Conservation (phyloP, 768 basidiomycete genomes). For the Calocybe indica region DNA sequence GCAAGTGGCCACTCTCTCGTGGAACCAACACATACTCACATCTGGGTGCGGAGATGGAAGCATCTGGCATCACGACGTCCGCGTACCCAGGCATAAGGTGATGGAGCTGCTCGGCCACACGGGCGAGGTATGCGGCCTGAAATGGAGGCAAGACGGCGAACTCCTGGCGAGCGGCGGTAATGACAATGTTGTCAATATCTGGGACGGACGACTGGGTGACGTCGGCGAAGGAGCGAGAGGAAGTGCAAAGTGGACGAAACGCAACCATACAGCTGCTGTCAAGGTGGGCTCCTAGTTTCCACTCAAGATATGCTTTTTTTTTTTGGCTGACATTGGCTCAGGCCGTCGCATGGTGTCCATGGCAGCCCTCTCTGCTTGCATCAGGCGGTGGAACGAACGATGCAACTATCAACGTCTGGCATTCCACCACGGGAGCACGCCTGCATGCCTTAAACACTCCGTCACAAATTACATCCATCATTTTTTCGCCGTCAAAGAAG, state of each 20-base stretch:
- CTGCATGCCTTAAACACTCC: constrained; percentile 83
- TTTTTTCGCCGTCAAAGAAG: constrained; percentile 83
- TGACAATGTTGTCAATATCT: constrained; percentile 97
- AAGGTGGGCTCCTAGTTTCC: constrained; percentile 39
- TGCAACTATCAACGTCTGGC: constrained; percentile 87
- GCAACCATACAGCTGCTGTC: constrained; percentile 86
- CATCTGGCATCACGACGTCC: constrained; percentile 95
- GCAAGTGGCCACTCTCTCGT: constrained; percentile 80
- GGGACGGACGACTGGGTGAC: constrained; percentile 80
- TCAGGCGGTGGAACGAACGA: constrained; percentile 95
- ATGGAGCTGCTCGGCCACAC: constrained; percentile 87
- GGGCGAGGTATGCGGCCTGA: constrained; percentile 89
- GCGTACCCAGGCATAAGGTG: constrained; percentile 81
- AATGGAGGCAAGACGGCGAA: constrained; percentile 85
- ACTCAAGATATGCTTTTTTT: background rate
- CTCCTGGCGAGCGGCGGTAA: constrained; percentile 93
- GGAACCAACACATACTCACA: constrained; percentile 82
- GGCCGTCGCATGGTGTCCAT: constrained; percentile 97
- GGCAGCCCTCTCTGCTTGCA: constrained; percentile 88
- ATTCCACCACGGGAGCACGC: constrained; percentile 86
- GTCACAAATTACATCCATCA: constrained; percentile 87
- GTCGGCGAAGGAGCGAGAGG: constrained; percentile 45
- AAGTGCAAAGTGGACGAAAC: constrained; percentile 83
- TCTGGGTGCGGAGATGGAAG: constrained; percentile 92
- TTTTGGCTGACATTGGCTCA: constrained; percentile 20